A percentile compares a stretch with the other conserved stretches of the same genome.
phyloP scores from a whole-genome alignment of 2,329 filamentous ascomycete species.

The Fusarium multiceps region DNA sequence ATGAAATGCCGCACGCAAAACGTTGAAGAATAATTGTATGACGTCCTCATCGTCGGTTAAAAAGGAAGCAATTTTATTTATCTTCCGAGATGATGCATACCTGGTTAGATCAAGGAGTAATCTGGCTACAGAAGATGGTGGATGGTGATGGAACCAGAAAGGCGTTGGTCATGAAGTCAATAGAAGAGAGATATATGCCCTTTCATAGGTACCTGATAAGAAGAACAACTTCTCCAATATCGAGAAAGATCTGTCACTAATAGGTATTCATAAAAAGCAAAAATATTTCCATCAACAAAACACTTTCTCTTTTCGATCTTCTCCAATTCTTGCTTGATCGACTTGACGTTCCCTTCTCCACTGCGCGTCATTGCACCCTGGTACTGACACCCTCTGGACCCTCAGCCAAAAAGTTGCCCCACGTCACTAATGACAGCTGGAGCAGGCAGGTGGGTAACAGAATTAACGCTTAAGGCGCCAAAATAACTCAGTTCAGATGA shows the following conservation, averaged over 20 bases:
- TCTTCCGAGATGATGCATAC: slow-evolving; percentile 14
- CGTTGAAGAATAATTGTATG: background rate
- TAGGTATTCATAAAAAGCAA: background rate
- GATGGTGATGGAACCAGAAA: slow-evolving; percentile 26
- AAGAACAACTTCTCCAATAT: background rate
- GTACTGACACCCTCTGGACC: background rate
- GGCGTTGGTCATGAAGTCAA: background rate
- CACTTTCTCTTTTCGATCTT: background rate
- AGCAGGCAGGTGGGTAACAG: background rate
- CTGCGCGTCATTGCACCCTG: slow-evolving; percentile 34
- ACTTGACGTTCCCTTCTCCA: slow-evolving; percentile 13
- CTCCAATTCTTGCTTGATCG: slow-evolving; percentile 7
- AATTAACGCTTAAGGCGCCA: background rate
- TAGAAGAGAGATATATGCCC: background rate
- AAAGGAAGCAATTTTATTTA: slow-evolving; percentile 6
- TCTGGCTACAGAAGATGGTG: slow-evolving; percentile 43
- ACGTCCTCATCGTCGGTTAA: slow-evolving; percentile 7
- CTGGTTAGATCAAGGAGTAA: slow-evolving; percentile 17
- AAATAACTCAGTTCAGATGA: background rate
- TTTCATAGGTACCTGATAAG: background rate
- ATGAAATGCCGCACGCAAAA: background rate
- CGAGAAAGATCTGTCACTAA: background rate
- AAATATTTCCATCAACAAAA: background rate
- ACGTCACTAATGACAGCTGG: slow-evolving; percentile 29
- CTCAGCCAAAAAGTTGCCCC: slow-evolving; percentile 26